Conservation (phyloP, 2,329 filamentous ascomycete species). For the Epichloe glyceriae region DNA sequence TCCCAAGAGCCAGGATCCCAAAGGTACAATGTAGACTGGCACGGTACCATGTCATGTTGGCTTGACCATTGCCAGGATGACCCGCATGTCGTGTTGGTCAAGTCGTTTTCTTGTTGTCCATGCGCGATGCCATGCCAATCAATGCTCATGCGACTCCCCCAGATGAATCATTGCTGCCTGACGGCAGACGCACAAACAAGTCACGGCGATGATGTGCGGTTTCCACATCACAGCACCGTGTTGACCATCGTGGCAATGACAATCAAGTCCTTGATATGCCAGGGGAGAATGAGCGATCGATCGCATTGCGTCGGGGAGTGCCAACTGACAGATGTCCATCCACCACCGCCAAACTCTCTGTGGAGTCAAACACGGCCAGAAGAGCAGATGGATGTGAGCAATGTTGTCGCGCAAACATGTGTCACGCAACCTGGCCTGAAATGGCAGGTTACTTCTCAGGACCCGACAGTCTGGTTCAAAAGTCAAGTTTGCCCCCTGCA, state of each 20-base stretch:
- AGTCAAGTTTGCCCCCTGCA: background rate
- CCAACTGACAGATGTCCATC: no score
- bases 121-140: no score
- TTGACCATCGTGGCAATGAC: background rate
- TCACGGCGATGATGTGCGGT: background rate
- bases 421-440: slow-evolving; percentile 3
- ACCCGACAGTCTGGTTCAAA: slow-evolving; percentile 8
- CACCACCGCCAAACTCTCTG: no score
- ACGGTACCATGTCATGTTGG: background rate
- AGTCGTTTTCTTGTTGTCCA: background rate
- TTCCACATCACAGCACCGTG: no score
- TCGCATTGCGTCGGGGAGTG: no score
- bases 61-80: background rate
- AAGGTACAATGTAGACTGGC: background rate
- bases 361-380: background rate
- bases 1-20: background rate
- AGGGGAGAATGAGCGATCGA: no score
- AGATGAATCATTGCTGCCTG: no score
- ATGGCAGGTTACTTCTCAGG: slow-evolving; percentile 3
- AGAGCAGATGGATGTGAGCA: background rate
- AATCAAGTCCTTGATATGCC: background rate
- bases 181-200: background rate
- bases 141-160: no score
- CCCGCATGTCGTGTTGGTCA: background rate
- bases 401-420: background rate